Evolutionary conservation across 345 rosid species (phyloP).

Genomic region (Rhizophora apiculata): DNA sequence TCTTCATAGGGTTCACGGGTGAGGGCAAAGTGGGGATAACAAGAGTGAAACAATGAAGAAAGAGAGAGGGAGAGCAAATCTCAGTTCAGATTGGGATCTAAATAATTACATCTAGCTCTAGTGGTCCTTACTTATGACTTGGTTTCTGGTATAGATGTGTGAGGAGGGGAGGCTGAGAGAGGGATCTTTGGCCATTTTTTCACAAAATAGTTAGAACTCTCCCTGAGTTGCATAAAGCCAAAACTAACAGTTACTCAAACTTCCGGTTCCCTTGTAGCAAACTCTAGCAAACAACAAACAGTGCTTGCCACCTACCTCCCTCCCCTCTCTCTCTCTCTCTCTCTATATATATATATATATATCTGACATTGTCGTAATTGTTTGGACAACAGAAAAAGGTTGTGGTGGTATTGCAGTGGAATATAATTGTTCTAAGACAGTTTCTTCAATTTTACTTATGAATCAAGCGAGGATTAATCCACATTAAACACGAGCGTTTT

Average conservation of each 20-base stretch:
- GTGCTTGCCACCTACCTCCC: constrained; percentile 10
- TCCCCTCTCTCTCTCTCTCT: neutral
- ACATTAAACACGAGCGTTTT: no score
- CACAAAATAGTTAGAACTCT: constrained; percentile 41
- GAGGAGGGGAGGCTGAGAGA: constrained; percentile 3
- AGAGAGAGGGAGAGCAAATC: constrained; percentile 33
- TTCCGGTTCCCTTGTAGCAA: constrained; percentile 33
- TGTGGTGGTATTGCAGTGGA: no score
- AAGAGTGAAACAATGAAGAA: neutral
- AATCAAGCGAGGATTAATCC: no score
- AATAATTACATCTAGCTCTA: constrained; percentile 32
- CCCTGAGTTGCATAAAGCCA: constrained; percentile 58
- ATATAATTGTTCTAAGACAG: no score
- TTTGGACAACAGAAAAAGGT: no score
- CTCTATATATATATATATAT: neutral
- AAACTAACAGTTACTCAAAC: constrained; percentile 57
- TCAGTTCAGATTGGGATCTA: constrained; percentile 72
- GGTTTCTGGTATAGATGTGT: neutral
- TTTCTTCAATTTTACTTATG: no score
- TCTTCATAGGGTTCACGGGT: neutral
- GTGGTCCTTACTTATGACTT: constrained; percentile 35
- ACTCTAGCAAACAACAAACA: constrained; percentile 22
- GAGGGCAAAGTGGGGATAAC: constrained; percentile 36
- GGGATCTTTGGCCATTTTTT: constrained; percentile 44
- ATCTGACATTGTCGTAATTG: no score